Evolutionary conservation across 1,284 basidiomycete genomes (phyloP), one percentile per base, ranked within the genome.

Genomic region (Boletus mariae): DNA sequence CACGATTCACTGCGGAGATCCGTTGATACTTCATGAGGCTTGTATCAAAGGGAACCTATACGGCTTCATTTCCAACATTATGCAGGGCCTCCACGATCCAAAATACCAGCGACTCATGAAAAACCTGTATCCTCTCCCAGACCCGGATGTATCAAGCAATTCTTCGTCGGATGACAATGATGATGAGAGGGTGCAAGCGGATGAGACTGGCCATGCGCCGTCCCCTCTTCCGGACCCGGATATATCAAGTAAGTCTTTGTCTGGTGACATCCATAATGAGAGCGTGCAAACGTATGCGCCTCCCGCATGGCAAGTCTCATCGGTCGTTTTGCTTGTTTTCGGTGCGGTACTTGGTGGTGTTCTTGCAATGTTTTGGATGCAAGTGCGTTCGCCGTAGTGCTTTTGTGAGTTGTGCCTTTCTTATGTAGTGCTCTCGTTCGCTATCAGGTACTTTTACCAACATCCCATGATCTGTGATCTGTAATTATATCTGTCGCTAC

Each of bases 21-120:
- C 51, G 15, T 13, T 53, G 40, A 34, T 47, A 13, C 51, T 53
- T 50, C 51, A 53, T 13, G 28, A 37, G 25, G 51, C 46, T 10
- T 34, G 47, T 13, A 51, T 53, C 12, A 37, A 53, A 11, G 51
- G 51, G 26, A 37, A 37, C n/a, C 2, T 43, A 17, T 15, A 51
- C 10, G 4, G 13, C 26, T 51, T 51, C 13, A 41, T 53, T 8
- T 50, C 51, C 1, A 44, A 6, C 1, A 29, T 17, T 6, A 35
- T 53, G 15, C 41, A 43, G 17, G 31, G 51, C 25, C 15, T 43
- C 25, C 28, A 2, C 7, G 20, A 6, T 42, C 28, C 51, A n/a
- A 44, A 32, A 5, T 53, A 50, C 35, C 41, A n/a, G 11, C 34
- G 47, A 8, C 41, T 53, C 25, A 32, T 51, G 48, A 20, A 51